Base-by-base conservation (phyloP, 306 rosid genomes). In the Prinsepia uniflora region DNA sequence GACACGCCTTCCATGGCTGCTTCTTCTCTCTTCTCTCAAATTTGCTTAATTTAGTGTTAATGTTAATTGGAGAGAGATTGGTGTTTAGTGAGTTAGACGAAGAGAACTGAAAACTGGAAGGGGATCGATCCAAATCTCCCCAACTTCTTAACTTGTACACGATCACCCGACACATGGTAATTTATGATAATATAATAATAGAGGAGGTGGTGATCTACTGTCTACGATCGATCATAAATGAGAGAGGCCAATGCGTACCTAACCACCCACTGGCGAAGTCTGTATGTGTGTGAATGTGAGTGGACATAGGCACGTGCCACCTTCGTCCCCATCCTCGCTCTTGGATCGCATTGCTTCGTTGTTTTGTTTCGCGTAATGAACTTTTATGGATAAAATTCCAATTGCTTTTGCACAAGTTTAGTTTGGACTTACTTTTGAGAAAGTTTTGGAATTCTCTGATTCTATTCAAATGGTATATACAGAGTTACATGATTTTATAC, bases 1-100 rank as follows among this genome's bases (percentile, higher is more conserved):
- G 87, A 80, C n/a, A 86, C 72, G 4, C 88, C 84, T 77, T 88
- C 90, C 96, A 86, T 90, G 11, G 14, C 10, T 52, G 47, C 18
- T 11, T 2, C 47, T 7, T 15, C 43, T 59, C 49, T 57, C 43
- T 61, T 15, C 18, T 6, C 43, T 22, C 43, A 5, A 46, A 68
- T 71, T 17, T 66, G 68, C 63, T 49, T 12, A 52, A 20, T 55
- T 55, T 22, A 17, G 12, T 48, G 13, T 6, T 11, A 48, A 6
- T 13, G 53, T 48, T 48, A 30, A 30, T 30, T 30, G 36, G 36
- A 30, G 36, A 30, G 36, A 30, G 36, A 3, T 30, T 30, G 36
- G 4, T 30, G 36, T 30, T 30, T 30, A 30, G 36, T 5, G 17
- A 13, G 53, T 10, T 5, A 47, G n/a, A 13, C 14, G 15, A 14